phyloP scores from a whole-genome alignment of 1,284 basidiomycete genomes.

The Rhodofomes roseus region DNA sequence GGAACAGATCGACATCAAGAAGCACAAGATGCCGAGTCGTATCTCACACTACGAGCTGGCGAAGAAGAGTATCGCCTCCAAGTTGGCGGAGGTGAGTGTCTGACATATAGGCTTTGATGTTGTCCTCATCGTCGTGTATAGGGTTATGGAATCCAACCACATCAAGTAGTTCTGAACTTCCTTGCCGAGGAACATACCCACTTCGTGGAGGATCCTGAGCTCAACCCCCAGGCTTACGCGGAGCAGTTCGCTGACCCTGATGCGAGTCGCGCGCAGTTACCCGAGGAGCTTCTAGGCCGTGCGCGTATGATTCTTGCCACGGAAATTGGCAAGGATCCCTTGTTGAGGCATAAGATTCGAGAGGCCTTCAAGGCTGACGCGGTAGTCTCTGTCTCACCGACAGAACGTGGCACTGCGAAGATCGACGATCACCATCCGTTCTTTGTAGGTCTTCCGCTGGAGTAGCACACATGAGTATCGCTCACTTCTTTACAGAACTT shows the following conservation, averaged over 20 bases:
- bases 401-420: slow-evolving; percentile 86
- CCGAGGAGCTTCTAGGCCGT: slow-evolving; percentile 65
- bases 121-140: slow-evolving; percentile 26
- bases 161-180: slow-evolving; percentile 82
- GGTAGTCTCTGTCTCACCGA: slow-evolving; percentile 81
- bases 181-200: slow-evolving; percentile 52
- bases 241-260: slow-evolving; percentile 77
- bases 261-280: slow-evolving; percentile 46
- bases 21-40: slow-evolving; percentile 82
- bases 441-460: slow-evolving; percentile 59
- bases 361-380: slow-evolving; percentile 77
- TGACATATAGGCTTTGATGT: background rate
- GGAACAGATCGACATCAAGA: slow-evolving; percentile 49
- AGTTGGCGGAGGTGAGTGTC: slow-evolving; percentile 66
- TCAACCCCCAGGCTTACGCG: slow-evolving; percentile 69
- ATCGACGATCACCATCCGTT: slow-evolving; percentile 90
- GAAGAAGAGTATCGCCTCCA: slow-evolving; percentile 75
- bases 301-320: slow-evolving; percentile 87
- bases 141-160: slow-evolving; percentile 78
- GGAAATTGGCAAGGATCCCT: slow-evolving; percentile 92
- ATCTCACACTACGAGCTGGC: slow-evolving; percentile 83
- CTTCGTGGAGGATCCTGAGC: slow-evolving; percentile 77
- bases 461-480: background rate
- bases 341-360: slow-evolving; percentile 80
- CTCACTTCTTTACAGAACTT: slow-evolving; percentile 61